A percentile compares a stretch with the other conserved stretches of the same genome.
phyloP scores from a whole-genome alignment of 2,329 filamentous ascomycete species.

The Thelonectria discophora region DNA sequence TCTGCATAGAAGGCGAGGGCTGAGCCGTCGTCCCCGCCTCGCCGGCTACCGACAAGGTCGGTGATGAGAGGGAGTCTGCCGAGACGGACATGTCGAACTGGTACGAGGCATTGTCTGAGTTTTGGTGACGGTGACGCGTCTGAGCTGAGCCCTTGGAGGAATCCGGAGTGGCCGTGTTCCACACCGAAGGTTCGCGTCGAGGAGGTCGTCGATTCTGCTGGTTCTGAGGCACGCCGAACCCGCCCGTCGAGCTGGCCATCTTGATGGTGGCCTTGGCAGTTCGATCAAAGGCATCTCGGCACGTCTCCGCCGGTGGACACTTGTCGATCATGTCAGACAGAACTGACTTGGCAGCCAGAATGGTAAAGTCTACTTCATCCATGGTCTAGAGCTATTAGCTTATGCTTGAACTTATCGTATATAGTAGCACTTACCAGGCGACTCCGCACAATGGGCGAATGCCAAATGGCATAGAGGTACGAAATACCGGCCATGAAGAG shows the following conservation, averaged over 20 bases:
- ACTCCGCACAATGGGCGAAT: conserved; percentile 87
- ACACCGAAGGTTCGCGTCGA: conserved; percentile 43
- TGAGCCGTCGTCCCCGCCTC: conserved; percentile 45
- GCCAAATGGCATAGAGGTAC: conserved; percentile 97
- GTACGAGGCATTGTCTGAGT: conserved; percentile 46
- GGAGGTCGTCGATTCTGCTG: conserved; percentile 43
- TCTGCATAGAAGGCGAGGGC: conserved; percentile 51
- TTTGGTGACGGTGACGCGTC: conserved; percentile 41
- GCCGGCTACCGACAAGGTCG: conserved; percentile 49
- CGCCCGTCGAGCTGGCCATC: conserved; percentile 89
- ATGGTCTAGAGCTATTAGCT: conserved; percentile 65
- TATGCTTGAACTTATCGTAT: background rate
- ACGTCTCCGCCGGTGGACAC: conserved; percentile 93
- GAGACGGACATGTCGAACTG: conserved; percentile 50
- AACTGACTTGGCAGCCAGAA: conserved; percentile 91
- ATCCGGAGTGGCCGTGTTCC: conserved; percentile 42
- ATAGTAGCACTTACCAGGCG: conserved; percentile 72
- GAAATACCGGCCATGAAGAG: conserved; percentile 97
- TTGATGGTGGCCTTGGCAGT: conserved; percentile 96
- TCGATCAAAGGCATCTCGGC: conserved; percentile 91
- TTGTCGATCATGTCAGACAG: conserved; percentile 92
- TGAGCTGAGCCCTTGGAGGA: conserved; percentile 36
- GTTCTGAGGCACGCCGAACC: conserved; percentile 66
- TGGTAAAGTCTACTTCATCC: conserved; percentile 97
- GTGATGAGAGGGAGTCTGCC: conserved; percentile 51